A percentile compares a stretch with the other conserved stretches of the same genome.
Conservation (phyloP, 352 stramenopile genomes). For the Phytophthora lateralis region DNA sequence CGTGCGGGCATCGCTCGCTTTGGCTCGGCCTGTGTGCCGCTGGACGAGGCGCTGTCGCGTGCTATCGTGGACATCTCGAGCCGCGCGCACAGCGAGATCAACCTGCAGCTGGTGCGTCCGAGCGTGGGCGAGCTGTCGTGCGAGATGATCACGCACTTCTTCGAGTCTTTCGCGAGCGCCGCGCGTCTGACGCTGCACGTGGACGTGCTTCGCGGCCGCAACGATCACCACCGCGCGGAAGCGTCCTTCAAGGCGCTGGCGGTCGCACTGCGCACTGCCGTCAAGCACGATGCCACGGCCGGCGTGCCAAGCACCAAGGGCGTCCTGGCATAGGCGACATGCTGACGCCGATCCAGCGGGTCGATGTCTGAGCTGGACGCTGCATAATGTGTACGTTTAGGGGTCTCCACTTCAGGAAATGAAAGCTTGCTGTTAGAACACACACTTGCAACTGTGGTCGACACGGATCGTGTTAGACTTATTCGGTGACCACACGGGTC, state of each 20-base stretch:
- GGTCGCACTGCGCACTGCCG: constrained; percentile 82
- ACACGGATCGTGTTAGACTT: too few relatives aligned
- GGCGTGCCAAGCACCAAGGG: constrained; percentile 93
- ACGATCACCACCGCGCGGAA: constrained; percentile 94
- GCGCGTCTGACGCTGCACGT: constrained; percentile 93
- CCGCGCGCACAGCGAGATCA: constrained; percentile 90
- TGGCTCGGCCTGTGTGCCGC: constrained; percentile 85
- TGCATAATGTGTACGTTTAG: constrained; percentile 21
- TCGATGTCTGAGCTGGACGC: constrained; percentile 17
- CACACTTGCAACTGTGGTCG: background rate
- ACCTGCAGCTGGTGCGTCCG: constrained; percentile 86
- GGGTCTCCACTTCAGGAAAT: constrained; percentile 22
- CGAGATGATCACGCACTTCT: constrained; percentile 96
- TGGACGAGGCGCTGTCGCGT: constrained; percentile 91
- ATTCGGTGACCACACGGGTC: too few relatives aligned
- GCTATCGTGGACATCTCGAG: constrained; percentile 96
- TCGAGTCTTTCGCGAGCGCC: constrained; percentile 94
- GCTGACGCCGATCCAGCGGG: background rate
- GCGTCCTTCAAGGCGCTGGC: constrained; percentile 93
- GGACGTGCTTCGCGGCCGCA: constrained; percentile 89
- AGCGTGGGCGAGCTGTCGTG: constrained; percentile 89
- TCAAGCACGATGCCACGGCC: constrained; percentile 79
- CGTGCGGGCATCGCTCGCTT: constrained; percentile 90
- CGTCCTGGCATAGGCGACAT: constrained; percentile 67
- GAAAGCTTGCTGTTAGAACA: constrained; percentile 17